These are phyloP conservation scores for Chloromonas sp. DNA, from an alignment of 163 green algal genomes.

Conservation along the genomic window DNA sequence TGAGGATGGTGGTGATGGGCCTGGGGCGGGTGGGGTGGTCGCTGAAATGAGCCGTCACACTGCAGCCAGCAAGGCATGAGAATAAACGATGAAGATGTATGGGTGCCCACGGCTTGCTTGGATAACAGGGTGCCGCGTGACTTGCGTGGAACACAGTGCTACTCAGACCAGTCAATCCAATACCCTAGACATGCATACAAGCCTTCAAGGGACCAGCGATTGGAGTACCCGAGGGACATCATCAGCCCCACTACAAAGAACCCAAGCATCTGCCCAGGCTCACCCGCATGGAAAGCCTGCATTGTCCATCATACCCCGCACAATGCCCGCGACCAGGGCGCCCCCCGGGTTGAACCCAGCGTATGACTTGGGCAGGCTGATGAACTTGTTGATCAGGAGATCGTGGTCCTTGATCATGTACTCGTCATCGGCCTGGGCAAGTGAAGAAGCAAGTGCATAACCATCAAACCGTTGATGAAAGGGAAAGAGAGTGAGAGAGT, in stretches of 20 bases:
- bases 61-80: constrained; percentile 24
- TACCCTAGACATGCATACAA: no score
- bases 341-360: constrained; percentile 73
- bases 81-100: background rate
- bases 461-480: background rate
- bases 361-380: constrained; percentile 87
- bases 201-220: no score
- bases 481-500: background rate
- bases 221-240: no score
- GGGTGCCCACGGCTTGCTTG: background rate
- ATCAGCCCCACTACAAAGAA: no score
- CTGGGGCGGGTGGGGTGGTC: constrained; percentile 44
- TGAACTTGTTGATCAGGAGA: constrained; percentile 70
- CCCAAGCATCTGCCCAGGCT: background rate
- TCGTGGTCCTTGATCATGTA: constrained; percentile 97
- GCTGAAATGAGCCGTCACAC: constrained; percentile 81
- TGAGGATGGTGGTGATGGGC: constrained; percentile 75
- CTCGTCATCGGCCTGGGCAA: constrained; percentile 83
- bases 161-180: no score
- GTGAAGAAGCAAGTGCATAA: background rate
- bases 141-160: no score
- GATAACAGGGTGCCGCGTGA: no score
- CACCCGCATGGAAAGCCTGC: constrained; percentile 83
- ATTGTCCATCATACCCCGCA: constrained; percentile 80
- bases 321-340: constrained; percentile 86